Evolutionary conservation across 1,139 yeast species (phyloP).

Genomic region (Hanseniaspora sp.): DNA sequence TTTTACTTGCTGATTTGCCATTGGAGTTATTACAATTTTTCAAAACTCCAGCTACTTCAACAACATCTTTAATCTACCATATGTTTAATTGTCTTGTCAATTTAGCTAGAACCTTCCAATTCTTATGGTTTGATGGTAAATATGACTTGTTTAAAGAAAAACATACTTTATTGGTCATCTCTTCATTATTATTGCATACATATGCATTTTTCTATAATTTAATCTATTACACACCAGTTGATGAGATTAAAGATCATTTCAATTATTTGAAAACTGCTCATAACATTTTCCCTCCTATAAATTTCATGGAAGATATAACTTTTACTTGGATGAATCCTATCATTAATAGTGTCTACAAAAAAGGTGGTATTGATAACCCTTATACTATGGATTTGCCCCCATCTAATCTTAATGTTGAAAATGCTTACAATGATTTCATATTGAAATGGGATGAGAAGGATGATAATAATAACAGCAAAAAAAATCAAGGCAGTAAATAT

Average conservation of each 20-base stretch:
- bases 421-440: conserved; percentile 28
- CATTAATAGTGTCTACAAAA: conserved; percentile 39
- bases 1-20: conserved; percentile 23
- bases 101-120: conserved; percentile 25
- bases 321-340: conserved; percentile 55
- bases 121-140: conserved; percentile 23
- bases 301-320: conserved; percentile 41
- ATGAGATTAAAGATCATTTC: conserved; percentile 36
- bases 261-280: conserved; percentile 19
- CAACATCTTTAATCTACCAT: conserved; percentile 28
- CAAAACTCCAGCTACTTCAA: conserved; percentile 28
- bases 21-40: conserved; percentile 27
- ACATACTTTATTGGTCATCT: conserved; percentile 22
- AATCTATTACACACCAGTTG: conserved; percentile 36
- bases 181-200: conserved; percentile 29
- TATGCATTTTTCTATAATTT: conserved; percentile 34
- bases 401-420: conserved; percentile 35
- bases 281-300: conserved; percentile 32
- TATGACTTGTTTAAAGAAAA: conserved; percentile 22
- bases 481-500: conserved; percentile 18
- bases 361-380: conserved; percentile 37
- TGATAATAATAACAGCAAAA: conserved; percentile 23
- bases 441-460: conserved; percentile 32
- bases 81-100: conserved; percentile 21
- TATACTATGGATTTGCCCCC: conserved; percentile 50